Base-by-base conservation (phyloP, 257 asterid species). In the Solanum appendiculatum region DNA sequence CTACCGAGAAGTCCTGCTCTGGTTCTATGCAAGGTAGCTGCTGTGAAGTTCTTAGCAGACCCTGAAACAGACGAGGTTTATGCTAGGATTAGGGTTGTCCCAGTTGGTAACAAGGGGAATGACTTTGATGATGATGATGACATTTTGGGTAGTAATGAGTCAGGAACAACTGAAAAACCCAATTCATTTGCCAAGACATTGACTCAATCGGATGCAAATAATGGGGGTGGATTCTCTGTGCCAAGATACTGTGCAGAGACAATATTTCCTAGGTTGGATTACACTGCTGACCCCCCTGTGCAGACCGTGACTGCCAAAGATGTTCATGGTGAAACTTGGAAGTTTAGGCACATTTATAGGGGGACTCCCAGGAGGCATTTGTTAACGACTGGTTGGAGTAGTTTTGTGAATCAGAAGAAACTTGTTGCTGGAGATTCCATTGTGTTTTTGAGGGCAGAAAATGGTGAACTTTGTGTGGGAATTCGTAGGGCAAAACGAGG, bases 331-430 rank as follows among this genome's bases (percentile, higher is more conserved):
- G 92, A 86, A 46, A 89, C 89, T 54, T 94, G 97, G 97, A 93
- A 93, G 91, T 94, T 94, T 88, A 92, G 94, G 90, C 97, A 94
- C 86, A 93, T 94, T 8, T 94, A 90, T 74, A 78, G 97, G 54
- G 97, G 97, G 25, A 93, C 97, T 5, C 97, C 97, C 0, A 88
- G 95, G 89, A 89, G 97, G 89, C 97, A 94, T 90, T 89, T 93
- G 90, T 88, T 93, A 88, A 93, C 96, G 23, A 93, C 95, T 21
- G 96, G 96, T 7, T 93, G 96, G 97, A 94, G 97, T 87, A 88
- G 86, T 85, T 94, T 94, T 85, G 97, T 94, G 91, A 94, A 93
- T 88, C 93, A 90, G 87, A 94, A 94, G 90, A 94, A 93, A 84
- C 89, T 94, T 60, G 92, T 94, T 82, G 97, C 97, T 14, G 97